Evolutionary conservation across 345 rosid species (phyloP).

Genomic region (Bretschneidera sinensis): DNA sequence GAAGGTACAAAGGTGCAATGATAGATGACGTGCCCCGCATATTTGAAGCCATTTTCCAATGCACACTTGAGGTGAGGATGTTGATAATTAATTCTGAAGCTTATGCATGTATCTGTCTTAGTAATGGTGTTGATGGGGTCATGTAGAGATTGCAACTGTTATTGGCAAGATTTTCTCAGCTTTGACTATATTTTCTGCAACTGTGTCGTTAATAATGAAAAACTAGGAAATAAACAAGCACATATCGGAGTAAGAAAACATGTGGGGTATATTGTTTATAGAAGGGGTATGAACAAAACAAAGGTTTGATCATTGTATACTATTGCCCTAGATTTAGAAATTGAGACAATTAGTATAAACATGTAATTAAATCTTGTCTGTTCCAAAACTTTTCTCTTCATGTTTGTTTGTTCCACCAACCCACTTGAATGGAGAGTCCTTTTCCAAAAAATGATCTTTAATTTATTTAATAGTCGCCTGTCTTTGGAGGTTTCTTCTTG

Average conservation of each 20-base stretch:
- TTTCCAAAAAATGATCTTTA: no score
- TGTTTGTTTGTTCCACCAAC: no score
- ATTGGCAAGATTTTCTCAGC: not conserved
- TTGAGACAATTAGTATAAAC: no score
- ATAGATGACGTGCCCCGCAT: slow-evolving; percentile 94
- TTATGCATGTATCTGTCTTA: not conserved
- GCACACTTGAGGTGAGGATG: slow-evolving; percentile 85
- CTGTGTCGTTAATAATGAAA: not conserved
- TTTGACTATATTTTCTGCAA: not conserved
- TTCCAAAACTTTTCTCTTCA: no score
- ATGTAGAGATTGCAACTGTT: not conserved
- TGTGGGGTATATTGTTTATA: no score
- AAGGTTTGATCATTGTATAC: no score
- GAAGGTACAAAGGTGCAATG: slow-evolving; percentile 90
- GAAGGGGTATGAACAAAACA: no score
- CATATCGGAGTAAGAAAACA: not conserved
- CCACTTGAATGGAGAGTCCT: no score
- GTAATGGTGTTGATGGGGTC: not conserved
- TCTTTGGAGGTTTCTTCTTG: no score
- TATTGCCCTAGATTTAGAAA: no score
- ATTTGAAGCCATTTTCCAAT: slow-evolving; percentile 98
- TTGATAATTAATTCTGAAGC: not conserved
- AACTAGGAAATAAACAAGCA: not conserved
- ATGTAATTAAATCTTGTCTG: no score
- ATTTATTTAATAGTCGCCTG: no score